phyloP scores from a whole-genome alignment of 768 basidiomycete genomes.

The Tubosaeta sp. region DNA sequence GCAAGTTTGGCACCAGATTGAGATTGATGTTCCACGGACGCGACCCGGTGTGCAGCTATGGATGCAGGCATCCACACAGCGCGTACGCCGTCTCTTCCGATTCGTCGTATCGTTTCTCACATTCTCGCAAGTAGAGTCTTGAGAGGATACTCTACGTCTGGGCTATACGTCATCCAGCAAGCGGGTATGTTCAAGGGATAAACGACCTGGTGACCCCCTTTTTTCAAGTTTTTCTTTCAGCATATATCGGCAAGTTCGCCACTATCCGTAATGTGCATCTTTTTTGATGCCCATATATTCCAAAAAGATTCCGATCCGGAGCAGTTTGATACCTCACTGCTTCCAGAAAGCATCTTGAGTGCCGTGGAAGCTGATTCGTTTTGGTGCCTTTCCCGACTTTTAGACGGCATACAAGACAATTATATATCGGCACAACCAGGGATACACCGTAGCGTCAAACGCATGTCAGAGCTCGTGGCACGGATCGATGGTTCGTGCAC shows the following conservation, averaged over 20 bases:
- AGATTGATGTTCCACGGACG: conserved; percentile 96
- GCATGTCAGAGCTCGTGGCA: conserved; percentile 91
- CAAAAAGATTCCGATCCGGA: conserved; percentile 84
- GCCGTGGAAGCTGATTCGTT: conserved; percentile 97
- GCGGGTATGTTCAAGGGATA: conserved; percentile 98
- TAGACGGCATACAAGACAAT: conserved; percentile 98
- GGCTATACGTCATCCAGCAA: conserved; percentile 98
- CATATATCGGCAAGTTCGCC: conserved; percentile 74
- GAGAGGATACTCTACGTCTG: conserved; percentile 97
- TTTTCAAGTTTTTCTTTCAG: conserved; percentile 93
- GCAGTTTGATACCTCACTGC: conserved; percentile 71
- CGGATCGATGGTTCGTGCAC: conserved; percentile 77
- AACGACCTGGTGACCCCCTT: conserved; percentile 98
- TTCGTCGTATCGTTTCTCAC: conserved; percentile 11
- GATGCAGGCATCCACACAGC: conserved; percentile 87
- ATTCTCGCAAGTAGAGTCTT: conserved; percentile 56
- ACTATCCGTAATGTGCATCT: not conserved
- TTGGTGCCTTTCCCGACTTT: conserved; percentile 93
- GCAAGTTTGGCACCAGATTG: conserved; percentile 99
- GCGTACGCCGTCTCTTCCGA: conserved; percentile 47
- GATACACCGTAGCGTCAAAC: conserved; percentile 86
- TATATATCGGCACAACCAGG: conserved; percentile 97
- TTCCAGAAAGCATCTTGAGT: conserved; percentile 66
- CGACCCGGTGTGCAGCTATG: conserved; percentile 87
- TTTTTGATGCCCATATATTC: conserved; percentile 3